Base-by-base conservation (phyloP, 495 filamentous ascomycete genomes). In the Cudoniella acicularis region DNA sequence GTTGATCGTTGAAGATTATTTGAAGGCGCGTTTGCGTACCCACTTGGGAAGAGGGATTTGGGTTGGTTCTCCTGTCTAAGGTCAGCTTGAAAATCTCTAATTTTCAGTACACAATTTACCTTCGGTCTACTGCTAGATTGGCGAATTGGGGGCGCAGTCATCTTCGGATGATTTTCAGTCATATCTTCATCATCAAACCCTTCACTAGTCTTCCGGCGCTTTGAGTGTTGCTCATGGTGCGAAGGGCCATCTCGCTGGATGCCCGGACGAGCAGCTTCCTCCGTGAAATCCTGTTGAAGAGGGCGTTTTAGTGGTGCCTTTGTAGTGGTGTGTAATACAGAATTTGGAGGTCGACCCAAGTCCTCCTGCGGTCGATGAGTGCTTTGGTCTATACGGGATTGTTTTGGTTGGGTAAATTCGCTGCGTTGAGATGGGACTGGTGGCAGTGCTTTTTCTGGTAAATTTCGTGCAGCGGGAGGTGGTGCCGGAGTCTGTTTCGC, bases 91-190 rank as follows among this genome's bases (percentile, higher is more conserved):
- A 13, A 2, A 50, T 21, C 8, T 3, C 10, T 21, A 40, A 64
- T 8, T n/a, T 50, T 23, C 20, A 3, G 8, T 13, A 6, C 6
- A 25, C 8, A 6, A 10, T 75, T 71, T 73, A 89, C 88, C 81
- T 90, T 92, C 66, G 77, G 80, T 61, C 87, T 84, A 54, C 89
- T 89, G 54, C 76, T 85, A 1, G 90, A 91, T 60, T 91, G 89
- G 54, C 92, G 83, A 55, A 94, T 89, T 11, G 92, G 91, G 47
- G 91, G 89, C 20, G 84, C 87, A 75, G 89, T 93, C 49, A 89
- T 82, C 50, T 69, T 79, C 13, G 62, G 56, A 2, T 61, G 65
- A 17, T 59, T 30, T 22, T 63, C 62, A 2, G 58, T 62, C 60
- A 65, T 54, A 43, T 64, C 58, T 1, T 66, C 64, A 36, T 68